Evolutionary conservation across 2,329 filamentous ascomycete genomes (phyloP), one percentile per base, ranked within the genome.

Genomic region (Huntiella decipiens): DNA sequence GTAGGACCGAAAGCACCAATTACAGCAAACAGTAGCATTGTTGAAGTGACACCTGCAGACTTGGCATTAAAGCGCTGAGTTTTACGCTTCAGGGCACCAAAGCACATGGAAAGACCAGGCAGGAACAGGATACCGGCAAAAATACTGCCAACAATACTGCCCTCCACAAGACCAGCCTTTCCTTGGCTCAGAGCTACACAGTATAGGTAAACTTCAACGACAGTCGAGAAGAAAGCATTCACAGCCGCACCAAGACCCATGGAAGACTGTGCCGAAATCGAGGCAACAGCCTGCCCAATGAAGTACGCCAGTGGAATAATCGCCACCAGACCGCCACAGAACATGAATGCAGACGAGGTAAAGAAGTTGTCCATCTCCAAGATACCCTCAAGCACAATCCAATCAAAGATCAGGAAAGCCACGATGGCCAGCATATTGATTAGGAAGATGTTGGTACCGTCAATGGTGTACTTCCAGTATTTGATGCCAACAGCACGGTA

Each of bases 401-500:
- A 96, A 66, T 98, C 91, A 53, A 93, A 75, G 51, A 98, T 92
- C 56, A 88, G 82, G 57, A 98, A 95, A 17, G 83, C 66, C n/a
- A 98, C 91, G 13, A 98, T 74, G 10, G 77, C 81, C 65, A 96
- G 84, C 48, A 98, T 73, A 60, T 98, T 98, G 67, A 98, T 95
- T 53, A 98, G 75, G 64, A 98, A 96, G 58, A 98, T 93, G 63
- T 98, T 98, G 51, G 91, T 98, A 46, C 91, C 92, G 58, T 98
- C 91, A 49, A 98, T 71, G 3, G 91, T 98, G 63, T 98, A 98
- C 64, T 98, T 98, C 88, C 92, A 98, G 66, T 98, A 98, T 61
- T 88, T 88, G 53, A 77, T 70, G 10, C 91, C 91, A 10, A 92
- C 88, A 38, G 91, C 91, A 49, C 92, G 82, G 63, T 98, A 98